Percentiles rank a stretch among this genome's conserved stretches.
Conservation (phyloP, 208 protist species). For the Leishmania guyanensis region DNA sequence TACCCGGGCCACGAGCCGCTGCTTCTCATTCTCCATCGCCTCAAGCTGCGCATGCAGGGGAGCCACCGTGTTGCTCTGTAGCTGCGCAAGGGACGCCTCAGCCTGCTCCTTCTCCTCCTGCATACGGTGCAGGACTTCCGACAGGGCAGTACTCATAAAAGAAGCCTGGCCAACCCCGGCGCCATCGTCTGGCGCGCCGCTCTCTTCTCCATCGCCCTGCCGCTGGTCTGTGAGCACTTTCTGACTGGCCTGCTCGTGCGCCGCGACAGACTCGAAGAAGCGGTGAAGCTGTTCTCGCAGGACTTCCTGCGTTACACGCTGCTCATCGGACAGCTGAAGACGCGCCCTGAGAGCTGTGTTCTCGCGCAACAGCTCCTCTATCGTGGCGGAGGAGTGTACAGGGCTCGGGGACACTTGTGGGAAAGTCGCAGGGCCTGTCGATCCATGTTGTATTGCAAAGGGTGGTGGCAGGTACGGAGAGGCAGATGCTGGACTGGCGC, state of each 20-base stretch:
- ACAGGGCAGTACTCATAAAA: conserved; percentile 17
- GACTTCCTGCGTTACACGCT: conserved; percentile 60
- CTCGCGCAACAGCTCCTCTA: conserved; percentile 58
- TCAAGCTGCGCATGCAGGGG: conserved; percentile 56
- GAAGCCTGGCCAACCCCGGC: not conserved
- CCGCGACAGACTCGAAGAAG: conserved; percentile 59
- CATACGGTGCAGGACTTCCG: conserved; percentile 36
- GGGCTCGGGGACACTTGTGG: not conserved
- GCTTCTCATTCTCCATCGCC: conserved; percentile 46
- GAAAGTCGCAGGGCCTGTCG: not conserved
- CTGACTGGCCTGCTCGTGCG: conserved; percentile 19
- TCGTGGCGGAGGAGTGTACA: not conserved
- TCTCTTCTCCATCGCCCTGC: not conserved
- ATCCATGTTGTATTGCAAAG: not conserved
- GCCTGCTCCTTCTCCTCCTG: conserved; percentile 42
- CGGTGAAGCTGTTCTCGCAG: conserved; percentile 47
- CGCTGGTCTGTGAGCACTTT: conserved; percentile 1
- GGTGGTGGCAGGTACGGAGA: not conserved
- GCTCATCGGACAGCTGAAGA: conserved; percentile 47
- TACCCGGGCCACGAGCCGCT: conserved; percentile 37
- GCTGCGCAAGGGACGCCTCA: conserved; percentile 32
- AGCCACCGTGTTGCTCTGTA: conserved; percentile 38
- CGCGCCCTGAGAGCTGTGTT: conserved; percentile 50
- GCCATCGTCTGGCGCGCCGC: not conserved
- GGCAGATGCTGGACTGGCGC: not conserved